Evolutionary conservation across 768 basidiomycete species (phyloP).

Genomic region (Steccherinum ochraceum): DNA sequence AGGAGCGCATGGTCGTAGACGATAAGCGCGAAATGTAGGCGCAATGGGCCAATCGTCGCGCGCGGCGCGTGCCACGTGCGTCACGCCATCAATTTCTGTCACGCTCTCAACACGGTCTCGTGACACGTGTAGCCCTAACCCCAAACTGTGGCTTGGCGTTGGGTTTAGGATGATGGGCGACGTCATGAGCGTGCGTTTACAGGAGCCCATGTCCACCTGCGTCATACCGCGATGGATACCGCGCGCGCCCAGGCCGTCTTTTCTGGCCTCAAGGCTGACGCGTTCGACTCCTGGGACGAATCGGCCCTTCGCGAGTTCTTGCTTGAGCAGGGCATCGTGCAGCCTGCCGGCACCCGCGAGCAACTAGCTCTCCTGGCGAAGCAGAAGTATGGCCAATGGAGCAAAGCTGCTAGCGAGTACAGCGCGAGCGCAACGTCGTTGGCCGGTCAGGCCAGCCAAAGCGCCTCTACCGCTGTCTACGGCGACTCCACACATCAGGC

Average conservation of each 20-base stretch:
- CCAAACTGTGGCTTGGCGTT: too few relatives aligned
- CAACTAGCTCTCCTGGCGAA: constrained; percentile 76
- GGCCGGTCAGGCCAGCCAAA: constrained; percentile 16
- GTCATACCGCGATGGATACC: too few relatives aligned
- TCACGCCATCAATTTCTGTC: too few relatives aligned
- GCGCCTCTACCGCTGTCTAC: constrained; percentile 32
- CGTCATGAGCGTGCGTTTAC: too few relatives aligned
- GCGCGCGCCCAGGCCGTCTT: constrained; percentile 58
- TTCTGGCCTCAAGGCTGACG: constrained; percentile 45
- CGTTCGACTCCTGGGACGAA: constrained; percentile 84
- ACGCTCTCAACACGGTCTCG: too few relatives aligned
- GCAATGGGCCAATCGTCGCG: too few relatives aligned
- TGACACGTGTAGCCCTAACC: too few relatives aligned
- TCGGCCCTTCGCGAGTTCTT: constrained; percentile 75
- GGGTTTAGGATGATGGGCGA: too few relatives aligned
- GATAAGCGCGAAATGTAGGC: too few relatives aligned
- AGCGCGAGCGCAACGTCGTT: constrained; percentile 46
- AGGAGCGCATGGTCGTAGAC: too few relatives aligned
- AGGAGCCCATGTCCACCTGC: too few relatives aligned
- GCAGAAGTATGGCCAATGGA: constrained; percentile 57
- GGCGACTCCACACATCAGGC: constrained; percentile 36
- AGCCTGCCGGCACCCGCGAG: constrained; percentile 73
- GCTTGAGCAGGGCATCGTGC: constrained; percentile 80
- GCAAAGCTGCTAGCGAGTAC: constrained; percentile 51
- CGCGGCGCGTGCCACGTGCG: too few relatives aligned